Base-by-base conservation (phyloP, 306 rosid species). In the Echinosophora koreensis region DNA sequence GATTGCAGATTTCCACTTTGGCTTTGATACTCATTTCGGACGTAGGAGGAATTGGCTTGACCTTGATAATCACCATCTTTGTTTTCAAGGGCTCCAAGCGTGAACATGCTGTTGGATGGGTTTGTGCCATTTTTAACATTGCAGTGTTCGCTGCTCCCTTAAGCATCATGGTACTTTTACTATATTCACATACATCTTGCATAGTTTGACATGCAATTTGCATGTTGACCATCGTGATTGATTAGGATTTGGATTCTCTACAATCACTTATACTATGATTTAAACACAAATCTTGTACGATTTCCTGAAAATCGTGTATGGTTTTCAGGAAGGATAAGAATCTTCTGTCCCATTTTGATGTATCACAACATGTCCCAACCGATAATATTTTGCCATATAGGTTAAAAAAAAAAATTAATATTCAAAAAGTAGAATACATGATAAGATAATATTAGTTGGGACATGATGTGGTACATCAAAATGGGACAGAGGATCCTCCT, bases 131-230 rank as follows among this genome's bases (percentile, higher is more conserved):
- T 77, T 89, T 89, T 8, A 91, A 87, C 73, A 78, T 91, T 51
- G 89, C 90, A 13, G 96, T 91, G 0, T 91, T 89, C 67, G 92
- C 92, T 28, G 89, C 96, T 73, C 93, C 96, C 66, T 69, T 91
- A 41, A 91, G 90, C 85, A 89, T 86, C 60, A 87, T 89, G 96
- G 96, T 91, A 75, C 4, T 4, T 39, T 12, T 52, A 8, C 7
- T 76, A 32, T 17, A 11, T 49, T 41, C 51, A 73, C 18, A 32
- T 2, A 50, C 15, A 49, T 50, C 17, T 32, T 69, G 62, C 30
- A 50, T 8, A 50, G 14, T 67, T 65, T 62, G 62, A 75, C 49
- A 54, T 1, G 47, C 58, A 42, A 71, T 73, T 42, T 28, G 16
- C 47, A 61, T 61, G 7, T 15, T 37, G 18, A 12, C n/a, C 17